Evolutionary conservation across 352 stramenopile species (phyloP), one percentile per base, ranked within the genome.

Genomic region (Phytophthora palmivora): DNA sequence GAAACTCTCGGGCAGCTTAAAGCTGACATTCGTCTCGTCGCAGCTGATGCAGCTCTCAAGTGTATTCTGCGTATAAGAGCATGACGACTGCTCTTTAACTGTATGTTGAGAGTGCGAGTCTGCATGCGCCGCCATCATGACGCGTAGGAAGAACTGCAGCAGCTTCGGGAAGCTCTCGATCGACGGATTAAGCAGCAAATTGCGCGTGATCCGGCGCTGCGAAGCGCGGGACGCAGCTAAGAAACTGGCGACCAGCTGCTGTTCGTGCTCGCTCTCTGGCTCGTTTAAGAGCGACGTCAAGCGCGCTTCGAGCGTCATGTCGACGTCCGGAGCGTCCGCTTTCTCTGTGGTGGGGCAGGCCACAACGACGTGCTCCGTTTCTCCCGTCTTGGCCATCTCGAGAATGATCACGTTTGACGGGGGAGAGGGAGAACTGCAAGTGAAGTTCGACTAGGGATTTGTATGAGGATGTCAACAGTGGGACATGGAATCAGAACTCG

Each of bases 131-230:
- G 73, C 79, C 47, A 92, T 76, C 22, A 89, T 58, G 4, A 88
- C 66, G 48, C 84, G 79, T 44, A 88, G 57, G 33, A 91, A 79
- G 52, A 92, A 88, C 67, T 89, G 76, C 21, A 92, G 58, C 15
- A 92, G 69, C 22, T 39, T 53, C 8, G 78, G 58, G 47, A 91
- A 91, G 36, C 75, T 50, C 21, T 49, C 39, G 11, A 73, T 15
- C 10, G 42, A 11, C 14, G 48, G 30, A 53, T 48, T 56, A 15
- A 61, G 46, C 10, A 89, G 44, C 12, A 76, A 18, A 32, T 51
- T 41, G 15, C 58, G 76, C 72, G 37, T 74, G 33, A 88, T 38
- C 26, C 74, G 68, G 30, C 76, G 64, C 59, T 89, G 75, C 26
- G 76, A 82, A 14, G 61, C 47, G 19, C 38, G 54, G 12, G 78